Conservation (phyloP, 495 filamentous ascomycete genomes). For the Talaromyces wortmannii region DNA sequence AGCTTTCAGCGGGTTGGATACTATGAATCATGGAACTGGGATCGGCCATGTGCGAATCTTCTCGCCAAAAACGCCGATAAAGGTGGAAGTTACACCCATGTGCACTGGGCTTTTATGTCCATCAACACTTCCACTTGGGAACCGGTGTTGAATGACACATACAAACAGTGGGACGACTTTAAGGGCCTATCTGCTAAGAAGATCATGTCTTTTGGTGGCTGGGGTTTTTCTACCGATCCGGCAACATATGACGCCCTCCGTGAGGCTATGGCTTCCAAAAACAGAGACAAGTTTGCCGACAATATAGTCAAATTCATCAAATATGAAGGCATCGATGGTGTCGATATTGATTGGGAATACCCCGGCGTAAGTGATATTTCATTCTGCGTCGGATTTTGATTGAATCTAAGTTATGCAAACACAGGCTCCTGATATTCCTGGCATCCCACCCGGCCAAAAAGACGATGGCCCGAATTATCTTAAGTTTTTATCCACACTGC, state of each 20-base stretch:
- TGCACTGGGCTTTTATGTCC: constrained; percentile 36
- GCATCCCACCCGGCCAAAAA: constrained; percentile 16
- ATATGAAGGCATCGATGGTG: constrained; percentile 24
- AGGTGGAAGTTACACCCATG: constrained; percentile 26
- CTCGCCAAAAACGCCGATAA: constrained; percentile 8
- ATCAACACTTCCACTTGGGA: constrained; percentile 13
- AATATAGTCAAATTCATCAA: constrained; percentile 32
- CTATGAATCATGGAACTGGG: constrained; percentile 3
- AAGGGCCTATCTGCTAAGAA: constrained; percentile 4
- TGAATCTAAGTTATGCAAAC: not conserved
- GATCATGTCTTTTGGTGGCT: constrained; percentile 42
- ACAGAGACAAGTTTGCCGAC: constrained; percentile 22
- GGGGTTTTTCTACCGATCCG: constrained; percentile 31
- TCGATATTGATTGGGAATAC: constrained; percentile 39
- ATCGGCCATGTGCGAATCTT: constrained; percentile 15
- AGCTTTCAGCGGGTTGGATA: not conserved
- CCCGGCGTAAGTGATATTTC: constrained; percentile 27
- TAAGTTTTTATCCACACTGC: constrained; percentile 11
- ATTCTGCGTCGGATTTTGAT: not conserved
- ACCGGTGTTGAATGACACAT: constrained; percentile 18
- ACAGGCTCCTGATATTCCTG: constrained; percentile 8
- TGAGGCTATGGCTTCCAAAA: constrained; percentile 20
- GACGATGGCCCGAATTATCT: constrained; percentile 25
- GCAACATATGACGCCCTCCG: constrained; percentile 30
- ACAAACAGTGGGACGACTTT: constrained; percentile 19